Evolutionary conservation across 257 asterid species (phyloP).

Genomic region (Solanum tarijense): DNA sequence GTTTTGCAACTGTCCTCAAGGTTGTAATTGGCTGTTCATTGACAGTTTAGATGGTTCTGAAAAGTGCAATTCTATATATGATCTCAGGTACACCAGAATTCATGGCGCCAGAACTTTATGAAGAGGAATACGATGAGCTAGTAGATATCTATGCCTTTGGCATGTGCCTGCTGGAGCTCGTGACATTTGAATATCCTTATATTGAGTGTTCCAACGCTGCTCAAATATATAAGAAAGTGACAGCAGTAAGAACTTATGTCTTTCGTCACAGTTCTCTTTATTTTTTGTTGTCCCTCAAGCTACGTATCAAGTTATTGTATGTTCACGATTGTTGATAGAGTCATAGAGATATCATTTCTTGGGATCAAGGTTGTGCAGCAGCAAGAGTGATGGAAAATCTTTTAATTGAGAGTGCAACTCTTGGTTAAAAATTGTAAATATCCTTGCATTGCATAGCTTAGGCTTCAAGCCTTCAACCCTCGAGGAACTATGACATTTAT

Average conservation of each 20-base stretch:
- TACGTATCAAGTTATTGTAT: background rate
- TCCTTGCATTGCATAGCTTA: background rate
- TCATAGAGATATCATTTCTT: background rate
- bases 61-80: constrained; percentile 2
- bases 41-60: background rate
- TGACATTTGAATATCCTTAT: constrained; percentile 91
- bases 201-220: constrained; percentile 88
- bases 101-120: constrained; percentile 96
- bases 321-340: background rate
- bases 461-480: background rate
- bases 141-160: constrained; percentile 95
- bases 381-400: background rate
- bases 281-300: background rate
- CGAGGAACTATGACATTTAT: background rate
- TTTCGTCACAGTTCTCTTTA: background rate
- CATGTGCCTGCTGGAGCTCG: constrained; percentile 92
- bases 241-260: constrained; percentile 50
- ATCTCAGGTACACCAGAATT: constrained; percentile 84
- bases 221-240: constrained; percentile 87
- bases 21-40: background rate
- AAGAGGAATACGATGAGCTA: constrained; percentile 91
- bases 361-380: background rate
- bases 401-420: background rate
- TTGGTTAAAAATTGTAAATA: background rate
- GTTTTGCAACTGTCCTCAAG: background rate